phyloP scores from a whole-genome alignment of 2,329 filamentous ascomycete genomes.

The Aspergillus candidus region DNA sequence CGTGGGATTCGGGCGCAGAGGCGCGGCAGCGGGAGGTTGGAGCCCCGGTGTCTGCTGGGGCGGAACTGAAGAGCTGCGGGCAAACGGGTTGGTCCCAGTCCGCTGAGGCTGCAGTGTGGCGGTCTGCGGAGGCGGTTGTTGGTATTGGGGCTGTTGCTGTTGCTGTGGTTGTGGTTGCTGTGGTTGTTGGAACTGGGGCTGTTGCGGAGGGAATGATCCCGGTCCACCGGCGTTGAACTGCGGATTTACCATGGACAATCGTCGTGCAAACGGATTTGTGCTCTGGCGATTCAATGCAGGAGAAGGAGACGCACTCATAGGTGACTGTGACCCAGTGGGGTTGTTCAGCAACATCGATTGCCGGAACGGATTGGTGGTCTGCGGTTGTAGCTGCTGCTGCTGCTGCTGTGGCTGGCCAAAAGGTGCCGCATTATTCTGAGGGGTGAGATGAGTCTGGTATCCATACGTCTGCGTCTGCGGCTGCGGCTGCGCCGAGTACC shows the following conservation, averaged over 20 bases:
- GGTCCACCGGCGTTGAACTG: conserved; percentile 20
- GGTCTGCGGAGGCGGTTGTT: conserved; percentile 19
- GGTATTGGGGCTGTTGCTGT: conserved; percentile 21
- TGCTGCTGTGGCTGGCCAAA: conserved; percentile 43
- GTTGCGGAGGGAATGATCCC: conserved; percentile 17
- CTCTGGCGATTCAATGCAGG: conserved; percentile 52
- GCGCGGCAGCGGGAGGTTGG: conserved; percentile 33
- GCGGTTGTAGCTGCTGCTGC: conserved; percentile 37
- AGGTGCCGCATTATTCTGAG: conserved; percentile 44
- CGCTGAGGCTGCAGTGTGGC: conserved; percentile 44
- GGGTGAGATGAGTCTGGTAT: conserved; percentile 40
- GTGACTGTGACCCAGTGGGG: conserved; percentile 46
- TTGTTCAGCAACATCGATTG: conserved; percentile 67
- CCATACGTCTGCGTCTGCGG: conserved; percentile 52
- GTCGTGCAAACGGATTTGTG: conserved; percentile 83
- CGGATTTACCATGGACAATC: conserved; percentile 31
- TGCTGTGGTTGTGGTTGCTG: conserved; percentile 19
- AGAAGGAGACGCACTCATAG: conserved; percentile 39
- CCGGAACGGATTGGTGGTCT: conserved; percentile 86
- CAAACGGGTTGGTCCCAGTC: conserved; percentile 69
- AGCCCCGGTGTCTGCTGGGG: conserved; percentile 29
- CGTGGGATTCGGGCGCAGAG: conserved; percentile 68
- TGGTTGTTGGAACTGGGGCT: conserved; percentile 25
- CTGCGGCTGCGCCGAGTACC: conserved; percentile 63
- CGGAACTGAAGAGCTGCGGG: conserved; percentile 47